Base-by-base conservation (phyloP, 2,329 filamentous ascomycete species). In the Colletotrichum cordylinicola region DNA sequence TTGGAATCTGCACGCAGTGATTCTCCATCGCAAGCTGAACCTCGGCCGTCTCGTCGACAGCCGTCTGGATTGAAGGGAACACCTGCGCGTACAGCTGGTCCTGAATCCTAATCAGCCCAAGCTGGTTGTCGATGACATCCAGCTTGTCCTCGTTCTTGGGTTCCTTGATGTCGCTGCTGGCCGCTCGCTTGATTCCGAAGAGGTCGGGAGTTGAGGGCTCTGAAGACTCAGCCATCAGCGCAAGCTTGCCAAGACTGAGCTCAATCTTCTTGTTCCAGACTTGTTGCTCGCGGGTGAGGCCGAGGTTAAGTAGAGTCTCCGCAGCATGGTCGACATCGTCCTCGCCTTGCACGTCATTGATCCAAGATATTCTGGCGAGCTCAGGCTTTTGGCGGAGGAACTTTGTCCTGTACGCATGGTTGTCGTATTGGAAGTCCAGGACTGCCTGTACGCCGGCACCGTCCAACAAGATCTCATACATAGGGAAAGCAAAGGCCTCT, bases 251-350 rank as follows among this genome's bases (percentile, higher is more conserved):
- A 52, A 99, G 89, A 75, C 95, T 98, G 31, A 98, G 87, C 84
- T 98, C 94, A 39, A 98, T 94, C 84, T 98, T 97, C 87, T 98
- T 98, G 85, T 92, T 95, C 96, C 96, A 98, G 6, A 97, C 86
- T 79, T 96, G 94, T 68, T 92, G 90, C 83, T 98, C 96, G 70
- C 92, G 91, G 66, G 90, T 89, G 24, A 93, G 86, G 0, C 95
- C 96, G 24, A 96, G 88, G 9, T 91, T 87, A 58, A 94, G 87
- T 62, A 99, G 89, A 1, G 93, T 94, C 56, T 91, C 86, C 7
- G 94, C 93, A 13, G 96, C 96, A 72, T 91, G 90, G 15, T 91
- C 88, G 77, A 95, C 95, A 80, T 98, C 92, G 74, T 92, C 89
- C 82, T 97, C 94, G 29, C 91, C 90, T 76, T 93, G 89, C 9